These are phyloP conservation scores for Alternaria arbusti DNA, from an alignment of 2,329 filamentous ascomycete species.

Conservation along the genomic window DNA sequence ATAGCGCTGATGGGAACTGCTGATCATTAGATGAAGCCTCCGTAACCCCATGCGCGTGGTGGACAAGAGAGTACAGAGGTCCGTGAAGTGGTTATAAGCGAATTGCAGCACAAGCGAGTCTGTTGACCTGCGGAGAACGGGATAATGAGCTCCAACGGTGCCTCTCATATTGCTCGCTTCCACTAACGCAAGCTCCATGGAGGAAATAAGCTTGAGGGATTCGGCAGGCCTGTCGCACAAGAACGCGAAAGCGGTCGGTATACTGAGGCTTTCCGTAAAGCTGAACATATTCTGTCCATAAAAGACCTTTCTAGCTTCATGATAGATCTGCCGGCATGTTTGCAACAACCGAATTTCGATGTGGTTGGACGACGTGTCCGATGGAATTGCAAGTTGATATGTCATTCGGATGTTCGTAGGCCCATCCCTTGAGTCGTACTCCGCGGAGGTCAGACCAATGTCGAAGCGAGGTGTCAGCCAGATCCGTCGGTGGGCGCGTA, in stretches of 20 bases:
- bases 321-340: constrained; percentile 28
- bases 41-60: constrained; percentile 23
- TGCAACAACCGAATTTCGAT: constrained; percentile 20
- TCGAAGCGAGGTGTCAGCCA: constrained; percentile 27
- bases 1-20: constrained; percentile 13
- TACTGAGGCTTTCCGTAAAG: constrained; percentile 24
- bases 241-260: constrained; percentile 33
- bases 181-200: constrained; percentile 23
- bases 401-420: constrained; percentile 26
- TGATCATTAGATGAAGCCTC: constrained; percentile 22
- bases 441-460: constrained; percentile 13
- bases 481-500: constrained; percentile 15
- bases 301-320: constrained; percentile 29
- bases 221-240: constrained; percentile 25
- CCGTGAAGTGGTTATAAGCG: constrained; percentile 28
- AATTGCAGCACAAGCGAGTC: constrained; percentile 25
- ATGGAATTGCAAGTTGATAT: constrained; percentile 20
- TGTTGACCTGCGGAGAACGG: constrained; percentile 19
- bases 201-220: constrained; percentile 19
- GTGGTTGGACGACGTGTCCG: not conserved
- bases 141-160: constrained; percentile 19
- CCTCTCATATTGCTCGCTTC: constrained; percentile 28
- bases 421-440: constrained; percentile 3
- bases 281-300: constrained; percentile 32
- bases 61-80: constrained; percentile 29